Percentiles rank a stretch among this genome's conserved stretches.
phyloP scores from a whole-genome alignment of 805 yeast species.

The Starmerella khaoyaiensis region DNA sequence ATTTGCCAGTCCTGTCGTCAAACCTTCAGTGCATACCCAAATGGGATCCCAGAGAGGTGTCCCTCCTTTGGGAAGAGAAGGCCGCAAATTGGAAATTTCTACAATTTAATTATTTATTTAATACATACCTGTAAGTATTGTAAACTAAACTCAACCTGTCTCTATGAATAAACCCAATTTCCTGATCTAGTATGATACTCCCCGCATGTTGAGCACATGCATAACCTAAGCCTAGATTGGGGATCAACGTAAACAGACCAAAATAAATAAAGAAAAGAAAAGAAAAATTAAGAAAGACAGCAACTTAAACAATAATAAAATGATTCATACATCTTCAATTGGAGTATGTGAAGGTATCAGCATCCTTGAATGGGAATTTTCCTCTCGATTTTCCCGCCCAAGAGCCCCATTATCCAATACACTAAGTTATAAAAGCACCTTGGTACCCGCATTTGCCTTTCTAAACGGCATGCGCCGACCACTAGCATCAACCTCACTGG shows the following conservation, averaged over 20 bases:
- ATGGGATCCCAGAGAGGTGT: conserved; percentile 43
- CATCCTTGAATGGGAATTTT: conserved; percentile 26
- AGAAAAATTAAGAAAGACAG: no score
- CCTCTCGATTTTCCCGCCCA: background rate
- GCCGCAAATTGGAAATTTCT: conserved; percentile 30
- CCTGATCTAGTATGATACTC: background rate
- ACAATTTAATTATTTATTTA: conserved; percentile 1
- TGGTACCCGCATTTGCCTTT: conserved; percentile 26
- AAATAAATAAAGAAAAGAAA: background rate
- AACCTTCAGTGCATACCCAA: conserved; percentile 33
- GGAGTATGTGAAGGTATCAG: conserved; percentile 18
- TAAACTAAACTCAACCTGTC: no score
- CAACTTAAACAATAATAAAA: background rate
- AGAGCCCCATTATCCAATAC: conserved; percentile 8
- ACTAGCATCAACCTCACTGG: conserved; percentile 14
- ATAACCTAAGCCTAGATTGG: background rate
- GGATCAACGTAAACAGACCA: background rate
- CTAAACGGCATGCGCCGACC: conserved; percentile 23
- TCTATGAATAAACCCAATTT: no score
- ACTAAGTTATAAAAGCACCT: conserved; percentile 25
- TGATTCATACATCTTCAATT: background rate
- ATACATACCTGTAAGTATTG: no score
- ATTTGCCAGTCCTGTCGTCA: conserved; percentile 79
- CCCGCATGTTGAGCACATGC: background rate
- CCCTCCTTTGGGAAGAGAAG: conserved; percentile 73